A percentile compares a stretch with the other conserved stretches of the same genome.
Conservation (phyloP, 768 basidiomycete genomes). For the Suillus plorans region DNA sequence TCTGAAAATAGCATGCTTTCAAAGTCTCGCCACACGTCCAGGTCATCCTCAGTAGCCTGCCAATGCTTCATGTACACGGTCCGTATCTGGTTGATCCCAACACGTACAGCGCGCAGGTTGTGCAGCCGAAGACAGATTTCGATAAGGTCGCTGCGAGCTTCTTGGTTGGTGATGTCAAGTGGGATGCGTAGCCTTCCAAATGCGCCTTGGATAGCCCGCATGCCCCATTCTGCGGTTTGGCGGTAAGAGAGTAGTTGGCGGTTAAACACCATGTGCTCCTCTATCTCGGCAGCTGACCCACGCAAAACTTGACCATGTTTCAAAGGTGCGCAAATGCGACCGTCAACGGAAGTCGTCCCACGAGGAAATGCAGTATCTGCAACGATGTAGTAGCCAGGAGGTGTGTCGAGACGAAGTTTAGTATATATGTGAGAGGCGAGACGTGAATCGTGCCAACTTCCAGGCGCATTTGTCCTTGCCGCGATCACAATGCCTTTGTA, state of each 20-base stretch:
- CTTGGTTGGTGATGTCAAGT: slow-evolving; percentile 32
- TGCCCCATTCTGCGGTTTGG: slow-evolving; percentile 56
- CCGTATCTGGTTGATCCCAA: slow-evolving; percentile 25
- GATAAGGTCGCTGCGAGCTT: slow-evolving; percentile 30
- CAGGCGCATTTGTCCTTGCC: slow-evolving; percentile 38
- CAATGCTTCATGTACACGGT: too few species aligned
- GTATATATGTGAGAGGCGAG: slow-evolving; percentile 41
- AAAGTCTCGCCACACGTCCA: too few species aligned
- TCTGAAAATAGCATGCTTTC: too few species aligned
- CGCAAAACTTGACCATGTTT: slow-evolving; percentile 30
- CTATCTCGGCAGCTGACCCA: slow-evolving; percentile 15
- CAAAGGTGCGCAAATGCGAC: slow-evolving; percentile 37
- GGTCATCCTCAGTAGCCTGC: too few species aligned
- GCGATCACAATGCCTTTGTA: slow-evolving; percentile 38
- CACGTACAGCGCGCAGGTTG: slow-evolving; percentile 34
- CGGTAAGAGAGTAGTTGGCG: slow-evolving; percentile 41
- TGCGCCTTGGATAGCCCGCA: slow-evolving; percentile 42
- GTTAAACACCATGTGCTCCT: slow-evolving; percentile 29
- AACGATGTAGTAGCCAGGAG: slow-evolving; percentile 41
- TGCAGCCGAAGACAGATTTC: slow-evolving; percentile 34
- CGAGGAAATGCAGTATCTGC: slow-evolving; percentile 48
- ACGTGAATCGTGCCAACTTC: slow-evolving; percentile 49
- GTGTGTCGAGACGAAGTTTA: slow-evolving; percentile 32
- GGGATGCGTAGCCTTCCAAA: slow-evolving; percentile 47
- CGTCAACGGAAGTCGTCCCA: slow-evolving; percentile 31